Evolutionary conservation across 352 stramenopile species (phyloP), one percentile per base, ranked within the genome.

Genomic region (Phytophthora macrochlamydospora): DNA sequence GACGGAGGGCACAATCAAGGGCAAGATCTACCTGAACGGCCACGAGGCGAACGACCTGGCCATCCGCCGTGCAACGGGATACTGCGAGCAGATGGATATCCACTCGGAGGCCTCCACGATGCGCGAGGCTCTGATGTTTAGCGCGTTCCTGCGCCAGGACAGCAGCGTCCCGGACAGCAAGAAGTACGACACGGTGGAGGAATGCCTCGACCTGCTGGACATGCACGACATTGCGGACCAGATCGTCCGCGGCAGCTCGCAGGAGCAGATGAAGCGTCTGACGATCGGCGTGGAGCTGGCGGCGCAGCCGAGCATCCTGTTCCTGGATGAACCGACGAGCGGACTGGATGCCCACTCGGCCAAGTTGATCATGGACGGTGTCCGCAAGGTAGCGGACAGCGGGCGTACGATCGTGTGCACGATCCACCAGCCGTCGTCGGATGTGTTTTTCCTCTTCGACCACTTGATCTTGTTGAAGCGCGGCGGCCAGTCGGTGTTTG

Each of bases 231-330:
- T 79, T 28, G 68, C 59, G 37, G 69, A 79, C 60, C 53, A 76
- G 51, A 76, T 77, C 64, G 66, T 79, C 14, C 67, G 69, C 28
- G 71, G 71, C 50, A 67, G 63, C 40, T 79, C 71, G 40, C 44
- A 69, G 32, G 73, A 81, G 65, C 69, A 81, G 59, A 68, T 67
- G 62, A 81, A 81, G 67, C 73, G 73, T 38, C 62, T 81, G 49
- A 77, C 70, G 46, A 88, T 97, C 38, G 91, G 87, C 33, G 84
- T 98, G 24, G 91, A 98, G 57, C 71, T 98, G 32, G 86, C 93
- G 2, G 82, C 81, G 3, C 85, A 89, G 32, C 78, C 90, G 35
- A 77, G 71, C 32, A 56, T 96, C 9, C 59, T 97, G 11, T 94
- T 97, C 66, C 46, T 84, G 29, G 77, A 88, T 48, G 73, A 85